Percentiles rank a stretch among this genome's conserved stretches.
Evolutionary conservation across 805 yeast genomes (phyloP).

Genomic region (Millerago galiae): DNA sequence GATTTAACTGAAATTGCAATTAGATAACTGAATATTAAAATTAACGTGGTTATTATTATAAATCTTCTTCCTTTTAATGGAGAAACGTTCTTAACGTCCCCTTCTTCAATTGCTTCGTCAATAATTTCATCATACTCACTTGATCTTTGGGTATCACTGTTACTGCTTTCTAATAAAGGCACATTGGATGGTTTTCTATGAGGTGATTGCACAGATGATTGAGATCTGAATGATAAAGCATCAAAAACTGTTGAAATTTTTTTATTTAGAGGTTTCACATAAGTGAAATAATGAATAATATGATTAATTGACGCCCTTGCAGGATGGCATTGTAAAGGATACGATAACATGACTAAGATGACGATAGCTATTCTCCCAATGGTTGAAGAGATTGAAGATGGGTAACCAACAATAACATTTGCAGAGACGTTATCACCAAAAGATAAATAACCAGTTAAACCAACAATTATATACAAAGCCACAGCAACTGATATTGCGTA

Average conservation of each 20-base stretch:
- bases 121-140: conserved; percentile 24
- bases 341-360: conserved; percentile 73
- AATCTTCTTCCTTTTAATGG: conserved; percentile 33
- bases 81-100: conserved; percentile 16
- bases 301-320: conserved; percentile 78
- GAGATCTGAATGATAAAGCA: conserved; percentile 7
- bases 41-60: conserved; percentile 41
- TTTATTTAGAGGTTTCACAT: conserved; percentile 19
- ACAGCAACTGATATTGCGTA: conserved; percentile 56
- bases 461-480: conserved; percentile 61
- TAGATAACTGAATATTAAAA: conserved; percentile 50
- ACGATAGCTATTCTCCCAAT: conserved; percentile 79
- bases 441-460: conserved; percentile 77
- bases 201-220: conserved; percentile 1
- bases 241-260: conserved; percentile 14
- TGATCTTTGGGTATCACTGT: not conserved
- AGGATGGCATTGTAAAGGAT: conserved; percentile 88
- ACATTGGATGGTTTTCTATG: conserved; percentile 3
- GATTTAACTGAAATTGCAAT: conserved; percentile 65
- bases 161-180: conserved; percentile 2
- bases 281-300: conserved; percentile 47
- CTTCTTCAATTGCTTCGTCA: conserved; percentile 30
- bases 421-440: conserved; percentile 79
- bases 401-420: conserved; percentile 75
- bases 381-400: conserved; percentile 56